Conservation (phyloP, 495 filamentous ascomycete genomes). For the Penicillium steckii region DNA sequence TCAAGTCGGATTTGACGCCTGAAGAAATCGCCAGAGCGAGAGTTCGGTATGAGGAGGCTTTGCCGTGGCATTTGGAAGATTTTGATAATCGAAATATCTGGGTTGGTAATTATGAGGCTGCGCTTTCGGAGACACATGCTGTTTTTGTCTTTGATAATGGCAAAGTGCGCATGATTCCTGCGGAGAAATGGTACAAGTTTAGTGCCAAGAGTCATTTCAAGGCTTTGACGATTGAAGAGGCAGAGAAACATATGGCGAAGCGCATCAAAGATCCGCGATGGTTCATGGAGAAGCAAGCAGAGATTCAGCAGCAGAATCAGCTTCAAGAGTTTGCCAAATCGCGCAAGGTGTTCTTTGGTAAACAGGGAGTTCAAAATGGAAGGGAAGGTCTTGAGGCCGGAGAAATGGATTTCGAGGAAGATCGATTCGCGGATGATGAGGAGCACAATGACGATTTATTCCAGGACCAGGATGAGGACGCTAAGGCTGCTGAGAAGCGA, state of each 20-base stretch:
- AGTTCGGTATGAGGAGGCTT: constrained; percentile 88
- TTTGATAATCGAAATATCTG: constrained; percentile 91
- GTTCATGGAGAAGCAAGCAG: constrained; percentile 67
- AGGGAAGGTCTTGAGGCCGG: constrained; percentile 55
- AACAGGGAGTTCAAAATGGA: constrained; percentile 30
- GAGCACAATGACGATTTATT: constrained; percentile 76
- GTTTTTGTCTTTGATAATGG: constrained; percentile 66
- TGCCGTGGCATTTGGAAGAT: constrained; percentile 97
- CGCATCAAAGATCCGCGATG: constrained; percentile 71
- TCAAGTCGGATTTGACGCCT: constrained; percentile 79
- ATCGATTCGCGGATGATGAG: constrained; percentile 84
- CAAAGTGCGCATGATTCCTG: constrained; percentile 80
- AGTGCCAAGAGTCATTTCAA: constrained; percentile 80
- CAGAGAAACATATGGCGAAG: constrained; percentile 76
- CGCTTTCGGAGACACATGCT: constrained; percentile 73
- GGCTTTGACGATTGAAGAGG: constrained; percentile 76
- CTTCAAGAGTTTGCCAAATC: constrained; percentile 49
- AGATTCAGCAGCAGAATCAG: constrained; percentile 47
- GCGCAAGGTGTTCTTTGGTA: constrained; percentile 45
- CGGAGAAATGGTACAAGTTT: constrained; percentile 96
- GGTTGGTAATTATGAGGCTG: constrained; percentile 86
- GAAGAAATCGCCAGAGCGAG: constrained; percentile 75
- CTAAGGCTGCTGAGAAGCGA: constrained; percentile 79
- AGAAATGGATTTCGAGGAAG: constrained; percentile 63
- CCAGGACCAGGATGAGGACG: constrained; percentile 75